Conservation (phyloP, 345 rosid genomes). For the Eutrema japonicum region DNA sequence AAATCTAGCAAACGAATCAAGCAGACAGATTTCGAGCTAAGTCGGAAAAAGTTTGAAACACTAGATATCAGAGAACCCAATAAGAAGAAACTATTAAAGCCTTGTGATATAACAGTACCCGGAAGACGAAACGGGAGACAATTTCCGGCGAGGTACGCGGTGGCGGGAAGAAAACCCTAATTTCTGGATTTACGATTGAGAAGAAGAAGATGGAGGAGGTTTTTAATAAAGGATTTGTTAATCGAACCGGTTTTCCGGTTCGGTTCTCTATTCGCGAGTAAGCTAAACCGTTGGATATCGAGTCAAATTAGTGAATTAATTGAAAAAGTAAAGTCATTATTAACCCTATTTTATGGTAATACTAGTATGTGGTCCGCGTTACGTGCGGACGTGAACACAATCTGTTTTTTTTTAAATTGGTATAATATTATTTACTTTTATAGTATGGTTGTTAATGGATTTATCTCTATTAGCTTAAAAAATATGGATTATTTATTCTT, state of each 20-base stretch:
- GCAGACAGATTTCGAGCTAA: not conserved
- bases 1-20: constrained; percentile 4
- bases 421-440: too few relatives aligned
- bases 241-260: constrained; percentile 2
- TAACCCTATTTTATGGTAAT: constrained; percentile 11
- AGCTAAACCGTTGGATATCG: not conserved
- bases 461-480: too few relatives aligned
- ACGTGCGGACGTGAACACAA: too few relatives aligned
- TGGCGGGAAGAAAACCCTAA: constrained; percentile 38
- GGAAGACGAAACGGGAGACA: not conserved
- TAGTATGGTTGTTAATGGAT: too few relatives aligned
- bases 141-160: constrained; percentile 30
- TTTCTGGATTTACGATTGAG: not conserved
- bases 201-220: not conserved
- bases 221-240: not conserved
- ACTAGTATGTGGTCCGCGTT: too few relatives aligned
- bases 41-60: too few relatives aligned
- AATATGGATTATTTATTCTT: too few relatives aligned
- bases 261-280: not conserved
- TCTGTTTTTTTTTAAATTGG: too few relatives aligned
- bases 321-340: not conserved
- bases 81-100: not conserved
- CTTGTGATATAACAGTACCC: constrained; percentile 12
- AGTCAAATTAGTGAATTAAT: not conserved
- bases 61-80: not conserved